These are phyloP conservation scores for Prunus mongolica DNA, from an alignment of 306 rosid genomes.

Conservation along the genomic window DNA sequence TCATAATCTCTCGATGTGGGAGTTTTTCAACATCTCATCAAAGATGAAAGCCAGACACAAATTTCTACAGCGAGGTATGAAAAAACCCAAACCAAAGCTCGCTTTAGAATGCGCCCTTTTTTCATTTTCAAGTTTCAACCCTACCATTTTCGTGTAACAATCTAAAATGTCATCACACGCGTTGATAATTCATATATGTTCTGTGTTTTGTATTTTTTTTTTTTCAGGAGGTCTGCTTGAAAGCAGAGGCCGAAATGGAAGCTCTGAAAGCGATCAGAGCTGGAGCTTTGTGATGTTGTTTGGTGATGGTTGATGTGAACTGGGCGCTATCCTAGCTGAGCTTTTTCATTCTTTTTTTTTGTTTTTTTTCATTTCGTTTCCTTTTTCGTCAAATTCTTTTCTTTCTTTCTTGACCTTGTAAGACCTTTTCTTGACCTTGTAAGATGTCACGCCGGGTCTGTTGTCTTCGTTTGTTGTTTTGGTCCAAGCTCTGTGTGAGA, in stretches of 20 bases:
- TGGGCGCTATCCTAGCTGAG: conserved; percentile 94
- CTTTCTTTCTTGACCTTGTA: conserved; percentile 98
- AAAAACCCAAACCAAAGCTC: not conserved
- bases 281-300: not conserved
- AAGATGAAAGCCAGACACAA: conserved; percentile 47
- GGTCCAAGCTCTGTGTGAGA: conserved; percentile 23
- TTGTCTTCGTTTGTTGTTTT: conserved; percentile 13
- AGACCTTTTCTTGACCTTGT: conserved; percentile 99
- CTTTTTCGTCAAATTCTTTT: conserved; percentile 6
- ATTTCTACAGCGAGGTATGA: conserved; percentile 43
- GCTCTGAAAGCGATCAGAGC: not conserved
- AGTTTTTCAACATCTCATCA: conserved; percentile 18
- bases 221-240: not conserved
- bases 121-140: too few relatives aligned
- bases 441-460: conserved; percentile 49
- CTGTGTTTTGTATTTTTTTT: not conserved
- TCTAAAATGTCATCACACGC: too few relatives aligned
- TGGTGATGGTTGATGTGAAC: conserved; percentile 18
- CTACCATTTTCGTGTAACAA: too few relatives aligned
- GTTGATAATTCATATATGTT: too few relatives aligned
- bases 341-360: conserved; percentile 32
- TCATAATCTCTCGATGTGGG: conserved; percentile 12
- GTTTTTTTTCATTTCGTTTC: not conserved
- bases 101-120: not conserved
- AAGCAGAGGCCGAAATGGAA: not conserved